phyloP scores from a whole-genome alignment of 2,329 filamentous ascomycete species.

The Colletotrichum eremochloae region DNA sequence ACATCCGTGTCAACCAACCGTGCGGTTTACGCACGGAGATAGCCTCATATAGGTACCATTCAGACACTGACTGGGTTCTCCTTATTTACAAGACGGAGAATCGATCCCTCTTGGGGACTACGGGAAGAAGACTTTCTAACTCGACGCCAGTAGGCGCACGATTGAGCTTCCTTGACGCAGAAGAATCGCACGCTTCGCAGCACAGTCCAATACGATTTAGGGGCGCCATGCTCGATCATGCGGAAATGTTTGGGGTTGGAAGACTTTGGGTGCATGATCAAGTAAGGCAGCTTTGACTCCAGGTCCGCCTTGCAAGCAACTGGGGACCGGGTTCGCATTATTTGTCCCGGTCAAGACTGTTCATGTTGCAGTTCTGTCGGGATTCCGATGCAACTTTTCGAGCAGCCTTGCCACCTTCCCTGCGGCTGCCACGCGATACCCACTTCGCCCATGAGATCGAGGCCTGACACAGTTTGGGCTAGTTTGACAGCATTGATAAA shows the following conservation, averaged over 20 bases:
- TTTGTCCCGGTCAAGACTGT: background rate
- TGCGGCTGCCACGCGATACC: background rate
- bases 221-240: background rate
- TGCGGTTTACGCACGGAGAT: conserved; percentile 37
- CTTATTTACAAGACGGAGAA: background rate
- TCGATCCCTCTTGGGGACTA: too few species aligned
- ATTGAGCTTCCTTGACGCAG: background rate
- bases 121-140: background rate
- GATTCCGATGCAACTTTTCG: background rate
- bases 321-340: background rate
- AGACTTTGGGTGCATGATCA: conserved; percentile 11
- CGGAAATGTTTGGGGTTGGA: background rate
- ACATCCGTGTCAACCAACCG: conserved; percentile 13
- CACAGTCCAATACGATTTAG: background rate
- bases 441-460: background rate
- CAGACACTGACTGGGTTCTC: background rate
- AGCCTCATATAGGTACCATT: background rate
- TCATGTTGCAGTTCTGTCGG: background rate
- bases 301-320: background rate
- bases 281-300: background rate
- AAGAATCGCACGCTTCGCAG: background rate
- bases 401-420: background rate
- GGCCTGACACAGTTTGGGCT: background rate
- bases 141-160: background rate
- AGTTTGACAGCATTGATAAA: background rate